These are phyloP conservation scores for Secale cereale DNA, from an alignment of 176 grass and related monocot genomes.

Conservation along the genomic window DNA sequence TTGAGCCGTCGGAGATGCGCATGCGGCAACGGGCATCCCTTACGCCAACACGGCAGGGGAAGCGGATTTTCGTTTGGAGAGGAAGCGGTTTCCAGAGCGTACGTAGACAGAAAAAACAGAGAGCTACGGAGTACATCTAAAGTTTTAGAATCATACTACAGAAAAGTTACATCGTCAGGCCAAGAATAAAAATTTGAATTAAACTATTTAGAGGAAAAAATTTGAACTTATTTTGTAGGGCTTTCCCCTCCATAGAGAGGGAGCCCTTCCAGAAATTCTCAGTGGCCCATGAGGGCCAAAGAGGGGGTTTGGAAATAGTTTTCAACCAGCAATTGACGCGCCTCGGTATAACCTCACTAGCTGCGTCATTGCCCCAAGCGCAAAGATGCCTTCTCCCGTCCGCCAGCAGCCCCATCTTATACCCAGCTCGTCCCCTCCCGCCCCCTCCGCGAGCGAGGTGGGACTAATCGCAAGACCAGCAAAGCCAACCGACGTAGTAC, in stretches of 20 bases:
- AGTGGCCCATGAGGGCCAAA: slow-evolving; percentile 13
- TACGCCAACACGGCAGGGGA: neutral
- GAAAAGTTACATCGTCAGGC: too few relatives aligned
- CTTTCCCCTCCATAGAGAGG: neutral
- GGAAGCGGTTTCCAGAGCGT: too few relatives aligned
- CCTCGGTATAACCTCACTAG: slow-evolving; percentile 72
- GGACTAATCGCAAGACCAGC: neutral
- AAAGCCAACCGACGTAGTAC: neutral
- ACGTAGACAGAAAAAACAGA: too few relatives aligned
- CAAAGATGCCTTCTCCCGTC: neutral
- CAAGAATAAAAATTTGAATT: too few relatives aligned
- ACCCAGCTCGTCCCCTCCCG: accelerated
- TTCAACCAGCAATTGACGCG: slow-evolving; percentile 99
- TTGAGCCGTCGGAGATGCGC: neutral
- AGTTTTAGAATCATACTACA: too few relatives aligned
- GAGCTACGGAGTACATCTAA: too few relatives aligned
- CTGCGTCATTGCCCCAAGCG: slow-evolving; percentile 99
- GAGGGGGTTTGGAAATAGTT: slow-evolving; percentile 94
- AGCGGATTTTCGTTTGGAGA: neutral
- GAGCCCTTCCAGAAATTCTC: neutral
- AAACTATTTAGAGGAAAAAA: too few relatives aligned
- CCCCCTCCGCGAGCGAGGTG: neutral
- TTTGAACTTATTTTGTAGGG: neutral
- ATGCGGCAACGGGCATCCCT: too few relatives aligned
- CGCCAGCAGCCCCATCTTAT: neutral